A percentile compares a stretch with the other conserved stretches of the same genome.
These are phyloP conservation scores for Fennellomyces sp. DNA, from an alignment of 371 early-diverging fungal species.

Conservation along the genomic window DNA sequence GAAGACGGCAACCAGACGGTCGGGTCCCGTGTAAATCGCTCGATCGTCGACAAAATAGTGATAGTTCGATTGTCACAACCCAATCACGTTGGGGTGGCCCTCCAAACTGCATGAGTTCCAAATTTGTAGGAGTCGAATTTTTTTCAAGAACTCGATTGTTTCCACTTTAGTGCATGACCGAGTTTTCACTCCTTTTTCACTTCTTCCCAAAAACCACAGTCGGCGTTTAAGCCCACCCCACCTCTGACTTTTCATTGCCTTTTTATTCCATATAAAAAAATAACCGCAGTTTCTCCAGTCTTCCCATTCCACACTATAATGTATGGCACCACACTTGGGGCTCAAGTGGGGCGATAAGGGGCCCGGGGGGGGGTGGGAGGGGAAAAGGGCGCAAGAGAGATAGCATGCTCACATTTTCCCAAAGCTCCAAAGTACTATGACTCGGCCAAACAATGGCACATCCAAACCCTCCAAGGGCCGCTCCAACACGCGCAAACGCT, in stretches of 20 bases:
- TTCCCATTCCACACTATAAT: too few relatives aligned
- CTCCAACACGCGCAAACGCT: background rate
- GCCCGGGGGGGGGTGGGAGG: too few relatives aligned
- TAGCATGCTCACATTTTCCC: background rate
- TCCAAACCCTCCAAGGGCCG: background rate
- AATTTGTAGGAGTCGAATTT: background rate
- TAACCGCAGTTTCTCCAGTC: too few relatives aligned
- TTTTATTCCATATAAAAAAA: background rate
- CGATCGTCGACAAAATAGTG: background rate
- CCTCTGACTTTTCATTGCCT: background rate
- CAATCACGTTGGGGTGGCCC: too few relatives aligned
- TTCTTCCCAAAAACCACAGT: too few relatives aligned
- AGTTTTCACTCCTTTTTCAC: background rate
- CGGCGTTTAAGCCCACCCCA: too few relatives aligned
- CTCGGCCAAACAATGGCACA: background rate
- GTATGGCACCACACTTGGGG: too few relatives aligned
- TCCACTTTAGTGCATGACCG: conserved; percentile 1
- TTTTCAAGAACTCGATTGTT: background rate
- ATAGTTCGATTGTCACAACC: background rate
- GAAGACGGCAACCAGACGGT: too few relatives aligned
- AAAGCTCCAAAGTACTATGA: background rate
- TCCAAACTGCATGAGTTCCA: background rate
- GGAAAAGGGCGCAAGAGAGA: too few relatives aligned
- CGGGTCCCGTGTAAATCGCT: too few relatives aligned
- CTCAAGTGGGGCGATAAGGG: too few relatives aligned